Evolutionary conservation across 352 stramenopile genomes (phyloP), one percentile per base, ranked within the genome.

Genomic region (Pythium rhizo-oryzae): DNA sequence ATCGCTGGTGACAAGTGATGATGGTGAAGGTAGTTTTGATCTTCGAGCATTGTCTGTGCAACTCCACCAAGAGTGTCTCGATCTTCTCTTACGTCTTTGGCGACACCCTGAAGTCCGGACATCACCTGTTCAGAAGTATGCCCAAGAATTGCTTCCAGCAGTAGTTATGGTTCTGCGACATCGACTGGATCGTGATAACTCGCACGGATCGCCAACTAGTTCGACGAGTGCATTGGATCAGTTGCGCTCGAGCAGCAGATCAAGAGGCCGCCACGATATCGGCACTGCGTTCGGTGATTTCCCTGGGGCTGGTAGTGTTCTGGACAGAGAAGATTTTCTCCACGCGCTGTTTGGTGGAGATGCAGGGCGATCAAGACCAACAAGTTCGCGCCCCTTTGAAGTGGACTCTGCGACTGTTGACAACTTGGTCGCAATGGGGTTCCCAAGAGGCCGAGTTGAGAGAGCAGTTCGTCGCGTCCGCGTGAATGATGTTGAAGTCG

Each of bases 381-480:
- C 51, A 28, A 67, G 25, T 59, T 60, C 24, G 18, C 50, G 64
- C 57, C 73, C 82, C 3, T 98, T 99, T 80, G 85, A 93, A 54
- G 81, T 96, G 15, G 96, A 97, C 60, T 83, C 97, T 25, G 83
- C 86, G 18, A 90, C 97, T 51, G 91, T 99, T 15, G 85, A 95
- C n/a, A 93, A 81, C 39, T 79, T 99, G 18, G 84, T 89, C 21
- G 96, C 97, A 12, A 99, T 99, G 97, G 97, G 97, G 19, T 99
- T 99, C 65, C 74, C 72, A 19, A 83, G 94, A 23, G 71, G 92
- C 43, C 89, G 97, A 59, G 92, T 98, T 13, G 77, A 98, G 62
- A 87, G 90, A 73, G 96, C 96, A 12, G 76, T 99, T 33, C 91
- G 96, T 41, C 82, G 84, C 37, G 89, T 94, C 33, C 80, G 93